Evolutionary conservation across 257 asterid genomes (phyloP), one percentile per base, ranked within the genome.

Genomic region (Solanum sejunctum): DNA sequence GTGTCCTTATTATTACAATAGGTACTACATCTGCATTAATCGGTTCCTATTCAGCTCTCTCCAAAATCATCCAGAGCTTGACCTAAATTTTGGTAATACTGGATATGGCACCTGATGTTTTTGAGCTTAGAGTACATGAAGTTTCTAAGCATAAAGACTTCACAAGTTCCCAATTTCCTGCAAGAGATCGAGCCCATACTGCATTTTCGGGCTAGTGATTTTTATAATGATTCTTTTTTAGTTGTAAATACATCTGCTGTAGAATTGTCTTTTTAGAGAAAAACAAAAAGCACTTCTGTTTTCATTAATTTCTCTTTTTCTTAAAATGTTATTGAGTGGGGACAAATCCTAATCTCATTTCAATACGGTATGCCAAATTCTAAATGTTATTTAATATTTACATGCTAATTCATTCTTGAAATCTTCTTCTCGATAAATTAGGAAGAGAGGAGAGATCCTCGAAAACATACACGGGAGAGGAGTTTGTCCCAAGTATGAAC

Each of bases 1-100:
- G 90, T 82, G 78, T 72, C 43, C 20, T 86, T 32, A 82, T 88
- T 21, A 86, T 88, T 58, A 54, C 20, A 86, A 83, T 86, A 52
- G 88, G 90, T 58, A 39, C 83, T 3, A 7, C 77, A 66, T 88
- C 88, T 10, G 84, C 90, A 45, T 69, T 64, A 16, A 60, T 88
- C 9, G 90, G 90, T 49, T 86, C 87, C 23, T 88, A 84, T 84
- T 86, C 90, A 79, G 89, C 90, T 57, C 51, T 88, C 49, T 71
- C 84, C 47, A 78, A 73, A 69, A 88, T 88, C 63, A 66, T 86
- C 81, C 70, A 70, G 63, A 88, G 73, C 41, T 66, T 88, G 64
- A 21, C 47, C 21, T 77, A 16, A 51, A 52, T 51, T 51, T 51
- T 26, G 43, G 82, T 51, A 77, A 77, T 77, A 26, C 47, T 17